Base-by-base conservation (phyloP, 371 early-diverging fungal species). In the Zancudomyces culisetae region DNA sequence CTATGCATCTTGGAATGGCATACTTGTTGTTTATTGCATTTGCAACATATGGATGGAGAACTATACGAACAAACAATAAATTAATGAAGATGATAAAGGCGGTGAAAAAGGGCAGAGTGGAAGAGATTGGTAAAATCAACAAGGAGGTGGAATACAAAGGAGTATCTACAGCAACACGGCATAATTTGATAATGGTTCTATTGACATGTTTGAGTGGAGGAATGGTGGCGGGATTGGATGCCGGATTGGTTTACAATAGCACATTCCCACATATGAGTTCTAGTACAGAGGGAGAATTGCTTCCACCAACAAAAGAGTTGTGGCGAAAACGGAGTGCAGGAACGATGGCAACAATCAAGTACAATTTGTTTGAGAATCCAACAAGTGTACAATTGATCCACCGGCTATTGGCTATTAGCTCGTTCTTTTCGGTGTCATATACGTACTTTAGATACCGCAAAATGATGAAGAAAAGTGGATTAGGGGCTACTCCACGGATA, bases 201-300 rank as follows among this genome's bases (percentile, higher is more conserved):
- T 43, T 84, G n/a, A 94, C 95, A 2, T 87, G 86, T 27, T 65
- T 95, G 56, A 81, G 90, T 0, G 90, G 87, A 47, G 97, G 88
- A 23, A 80, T 94, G 62, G 97, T 96, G 3, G 97, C 97, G 29
- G 97, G 97, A 35, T 65, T 95, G 27, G 97, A 96, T 59, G 97
- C 97, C 27, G 97, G 97, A 22, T 68, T 96, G 47, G 77, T 94
- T 47, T 92, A 93, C 70, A 92, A 92, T 62, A 86, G 87, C 63
- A 69, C 69, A 22, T 96, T 86, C 66, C 97, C 97, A 1, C 65
- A 65, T 45, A 93, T 94, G 95, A 94, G 92, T 29, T 60, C 57
- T 20, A 70, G 76, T 23, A 6, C 10, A 35, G n/a, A n/a, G n/a
- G 23, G 23, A 10, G 71, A 81, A 12, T 52, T 83, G 41, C 58